Percentiles rank a stretch among this genome's conserved stretches.
Evolutionary conservation across 2,329 filamentous ascomycete genomes (phyloP).

Genomic region (Penicillium psychrosexuale): DNA sequence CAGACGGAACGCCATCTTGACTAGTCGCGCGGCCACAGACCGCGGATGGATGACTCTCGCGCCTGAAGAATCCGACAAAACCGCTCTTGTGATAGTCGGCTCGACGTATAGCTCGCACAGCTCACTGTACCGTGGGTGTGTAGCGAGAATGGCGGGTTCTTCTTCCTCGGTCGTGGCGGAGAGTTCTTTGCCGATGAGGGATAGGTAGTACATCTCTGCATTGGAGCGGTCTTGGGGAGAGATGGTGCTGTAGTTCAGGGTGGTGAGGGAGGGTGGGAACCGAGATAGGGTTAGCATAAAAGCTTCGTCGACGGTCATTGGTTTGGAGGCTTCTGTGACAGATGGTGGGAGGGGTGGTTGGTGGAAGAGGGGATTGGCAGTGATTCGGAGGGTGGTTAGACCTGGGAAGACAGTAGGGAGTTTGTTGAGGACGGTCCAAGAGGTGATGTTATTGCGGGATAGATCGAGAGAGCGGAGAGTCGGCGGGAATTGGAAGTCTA

Average conservation of each 20-base stretch:
- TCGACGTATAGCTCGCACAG: constrained; percentile 75
- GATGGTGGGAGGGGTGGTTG: constrained; percentile 33
- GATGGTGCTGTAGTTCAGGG: constrained; percentile 61
- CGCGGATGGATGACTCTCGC: constrained; percentile 59
- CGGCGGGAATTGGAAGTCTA: constrained; percentile 50
- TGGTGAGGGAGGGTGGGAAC: constrained; percentile 59
- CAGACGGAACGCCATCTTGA: constrained; percentile 61
- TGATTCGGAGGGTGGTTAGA: constrained; percentile 70
- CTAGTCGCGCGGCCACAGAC: constrained; percentile 75
- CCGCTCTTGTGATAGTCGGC: constrained; percentile 59
- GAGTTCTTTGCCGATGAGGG: constrained; percentile 76
- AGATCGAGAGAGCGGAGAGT: constrained; percentile 66
- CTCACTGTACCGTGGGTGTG: constrained; percentile 69
- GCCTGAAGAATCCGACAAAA: constrained; percentile 34
- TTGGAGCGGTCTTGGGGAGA: constrained; percentile 73
- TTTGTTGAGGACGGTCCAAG: constrained; percentile 71
- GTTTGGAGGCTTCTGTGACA: constrained; percentile 34
- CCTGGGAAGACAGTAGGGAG: constrained; percentile 68
- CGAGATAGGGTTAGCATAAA: constrained; percentile 86
- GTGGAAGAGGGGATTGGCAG: constrained; percentile 81
- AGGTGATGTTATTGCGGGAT: constrained; percentile 66
- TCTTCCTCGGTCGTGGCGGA: constrained; percentile 42
- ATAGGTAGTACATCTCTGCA: constrained; percentile 91
- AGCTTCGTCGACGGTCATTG: constrained; percentile 65
- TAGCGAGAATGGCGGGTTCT: constrained; percentile 52